These are phyloP conservation scores for Dichomitus squalens DNA, from an alignment of 1,284 basidiomycete species.

Conservation along the genomic window DNA sequence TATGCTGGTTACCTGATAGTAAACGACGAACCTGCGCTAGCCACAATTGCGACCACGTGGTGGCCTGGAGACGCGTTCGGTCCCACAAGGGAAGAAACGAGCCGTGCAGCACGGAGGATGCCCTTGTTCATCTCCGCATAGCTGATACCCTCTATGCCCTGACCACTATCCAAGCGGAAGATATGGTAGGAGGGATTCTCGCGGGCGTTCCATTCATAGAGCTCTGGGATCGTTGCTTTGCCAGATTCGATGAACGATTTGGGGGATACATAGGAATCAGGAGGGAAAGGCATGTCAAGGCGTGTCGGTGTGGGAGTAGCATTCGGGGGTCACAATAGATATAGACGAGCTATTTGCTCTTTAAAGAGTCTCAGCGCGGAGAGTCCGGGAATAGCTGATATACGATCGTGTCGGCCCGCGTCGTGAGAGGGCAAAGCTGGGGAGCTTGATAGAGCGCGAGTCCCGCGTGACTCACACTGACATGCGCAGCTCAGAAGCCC, in stretches of 20 bases:
- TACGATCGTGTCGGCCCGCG: too few relatives aligned
- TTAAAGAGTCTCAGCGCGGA: too few relatives aligned
- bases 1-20: not conserved
- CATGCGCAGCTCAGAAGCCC: too few relatives aligned
- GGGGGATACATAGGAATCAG: not conserved
- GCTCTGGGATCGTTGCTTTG: slow-evolving; percentile 30
- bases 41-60: not conserved
- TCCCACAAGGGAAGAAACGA: not conserved
- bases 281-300: not conserved
- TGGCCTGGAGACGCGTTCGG: not conserved
- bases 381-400: too few relatives aligned
- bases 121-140: slow-evolving; percentile 29
- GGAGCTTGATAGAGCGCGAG: too few relatives aligned
- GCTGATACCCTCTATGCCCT: slow-evolving; percentile 21
- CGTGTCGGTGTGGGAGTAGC: too few relatives aligned
- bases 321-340: too few relatives aligned
- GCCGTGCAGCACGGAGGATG: slow-evolving; percentile 12
- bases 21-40: not conserved
- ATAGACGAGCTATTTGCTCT: too few relatives aligned
- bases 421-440: too few relatives aligned
- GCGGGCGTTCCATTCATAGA: slow-evolving; percentile 37
- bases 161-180: slow-evolving; percentile 32
- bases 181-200: slow-evolving; percentile 36
- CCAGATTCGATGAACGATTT: not conserved
- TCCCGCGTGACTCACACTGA: too few relatives aligned